Evolutionary conservation across 768 basidiomycete species (phyloP).

Genomic region (Exsudoporus frostii): DNA sequence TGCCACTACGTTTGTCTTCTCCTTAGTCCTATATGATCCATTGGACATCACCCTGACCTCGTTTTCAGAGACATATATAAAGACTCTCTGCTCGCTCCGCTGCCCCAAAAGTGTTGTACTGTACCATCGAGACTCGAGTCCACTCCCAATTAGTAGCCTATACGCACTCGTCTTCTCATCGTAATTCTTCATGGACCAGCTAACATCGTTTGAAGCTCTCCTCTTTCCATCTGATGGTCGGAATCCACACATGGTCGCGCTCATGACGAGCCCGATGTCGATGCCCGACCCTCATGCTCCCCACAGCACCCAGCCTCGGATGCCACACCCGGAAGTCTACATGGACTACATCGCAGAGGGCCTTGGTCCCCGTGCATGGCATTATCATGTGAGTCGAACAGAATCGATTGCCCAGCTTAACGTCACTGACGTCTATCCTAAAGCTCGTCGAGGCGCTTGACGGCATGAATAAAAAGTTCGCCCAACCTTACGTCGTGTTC

Average conservation of each 20-base stretch:
- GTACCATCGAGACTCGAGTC: slow-evolving; percentile 18
- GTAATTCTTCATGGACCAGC: slow-evolving; percentile 53
- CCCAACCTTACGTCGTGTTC: slow-evolving; percentile 78
- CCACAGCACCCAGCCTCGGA: slow-evolving; percentile 48
- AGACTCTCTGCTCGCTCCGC: slow-evolving; percentile 17
- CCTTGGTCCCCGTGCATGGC: slow-evolving; percentile 65
- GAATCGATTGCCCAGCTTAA: slow-evolving; percentile 13
- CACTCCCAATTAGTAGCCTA: slow-evolving; percentile 13
- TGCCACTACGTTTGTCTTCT: slow-evolving; percentile 27
- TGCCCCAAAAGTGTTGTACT: slow-evolving; percentile 20
- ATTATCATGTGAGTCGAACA: slow-evolving; percentile 55
- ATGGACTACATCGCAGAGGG: slow-evolving; percentile 86
- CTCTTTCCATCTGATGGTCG: slow-evolving; percentile 78
- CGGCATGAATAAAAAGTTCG: slow-evolving; percentile 76
- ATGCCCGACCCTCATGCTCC: slow-evolving; percentile 43
- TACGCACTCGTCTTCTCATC: slow-evolving; percentile 11
- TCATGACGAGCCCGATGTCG: slow-evolving; percentile 66
- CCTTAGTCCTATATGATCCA: slow-evolving; percentile 21
- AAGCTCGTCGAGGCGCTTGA: slow-evolving; percentile 75
- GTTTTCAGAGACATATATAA: slow-evolving; percentile 36
- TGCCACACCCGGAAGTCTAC: slow-evolving; percentile 81
- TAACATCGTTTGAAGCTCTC: slow-evolving; percentile 64
- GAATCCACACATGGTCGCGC: slow-evolving; percentile 64
- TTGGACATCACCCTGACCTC: slow-evolving; percentile 38
- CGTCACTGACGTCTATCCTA: slow-evolving; percentile 15